These are phyloP conservation scores for Amaranthus palmeri DNA, from an alignment of 148 eudicot genomes.

Conservation along the genomic window DNA sequence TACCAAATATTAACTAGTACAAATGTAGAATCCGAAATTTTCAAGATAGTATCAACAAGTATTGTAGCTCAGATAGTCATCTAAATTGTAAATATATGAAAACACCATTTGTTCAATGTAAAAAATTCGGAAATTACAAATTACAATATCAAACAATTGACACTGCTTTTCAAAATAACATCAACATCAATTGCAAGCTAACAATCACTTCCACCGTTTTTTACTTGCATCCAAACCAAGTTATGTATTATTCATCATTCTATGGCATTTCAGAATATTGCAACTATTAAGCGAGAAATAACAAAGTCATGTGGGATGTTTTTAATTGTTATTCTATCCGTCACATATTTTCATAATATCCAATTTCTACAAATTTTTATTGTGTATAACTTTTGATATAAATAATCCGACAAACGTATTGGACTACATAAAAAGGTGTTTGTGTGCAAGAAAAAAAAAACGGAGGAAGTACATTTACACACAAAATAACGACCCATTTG, in stretches of 20 bases:
- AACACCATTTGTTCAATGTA: neutral
- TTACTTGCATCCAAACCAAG: neutral
- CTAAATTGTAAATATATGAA: neutral
- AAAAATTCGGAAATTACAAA: neutral
- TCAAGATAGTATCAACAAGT: neutral
- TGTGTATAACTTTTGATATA: no score
- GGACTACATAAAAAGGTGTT: no score
- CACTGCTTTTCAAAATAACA: neutral
- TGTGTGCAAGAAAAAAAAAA: no score
- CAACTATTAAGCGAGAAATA: no score
- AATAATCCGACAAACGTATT: no score
- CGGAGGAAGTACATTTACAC: no score
- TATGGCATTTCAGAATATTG: no score
- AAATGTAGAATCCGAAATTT: no score
- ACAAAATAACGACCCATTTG: no score
- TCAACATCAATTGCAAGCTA: constrained; percentile 5
- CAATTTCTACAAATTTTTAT: no score
- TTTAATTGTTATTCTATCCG: neutral
- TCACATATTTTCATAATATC: neutral
- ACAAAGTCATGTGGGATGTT: no score
- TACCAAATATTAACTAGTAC: no score
- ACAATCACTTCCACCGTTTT: neutral
- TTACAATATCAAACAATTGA: neutral
- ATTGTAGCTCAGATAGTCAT: neutral
- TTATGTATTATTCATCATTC: neutral